Conservation (phyloP, 2,329 filamentous ascomycete species). For the Verticillium nubilum region DNA sequence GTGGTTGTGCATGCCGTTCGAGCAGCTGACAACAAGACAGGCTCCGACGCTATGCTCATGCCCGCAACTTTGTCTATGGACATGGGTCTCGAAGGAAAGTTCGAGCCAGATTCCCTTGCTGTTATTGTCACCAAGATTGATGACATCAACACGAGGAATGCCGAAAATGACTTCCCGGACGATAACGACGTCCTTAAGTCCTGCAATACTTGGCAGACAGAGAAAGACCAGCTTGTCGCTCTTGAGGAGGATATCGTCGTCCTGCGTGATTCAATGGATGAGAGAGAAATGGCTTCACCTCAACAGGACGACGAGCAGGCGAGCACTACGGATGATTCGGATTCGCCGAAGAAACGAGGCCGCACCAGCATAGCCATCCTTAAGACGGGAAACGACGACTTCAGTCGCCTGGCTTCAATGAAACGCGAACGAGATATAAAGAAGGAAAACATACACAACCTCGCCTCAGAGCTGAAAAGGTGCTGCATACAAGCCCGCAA, state of each 20-base stretch:
- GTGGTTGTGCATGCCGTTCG: constrained; percentile 7
- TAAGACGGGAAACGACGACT: not conserved
- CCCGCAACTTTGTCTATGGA: constrained; percentile 5
- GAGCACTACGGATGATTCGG: not conserved
- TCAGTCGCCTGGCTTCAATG: not conserved
- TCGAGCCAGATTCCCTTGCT: constrained; percentile 5
- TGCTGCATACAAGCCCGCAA: constrained; percentile 11
- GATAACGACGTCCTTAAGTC: not conserved
- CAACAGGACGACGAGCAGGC: not conserved
- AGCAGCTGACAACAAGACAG: constrained; percentile 13
- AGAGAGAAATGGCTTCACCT: not conserved
- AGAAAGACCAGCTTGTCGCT: not conserved
- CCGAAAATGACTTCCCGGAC: constrained; percentile 1
- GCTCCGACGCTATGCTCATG: constrained; percentile 6
- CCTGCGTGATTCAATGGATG: not conserved
- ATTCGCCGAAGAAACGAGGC: not conserved
- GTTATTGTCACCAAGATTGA: constrained; percentile 12
- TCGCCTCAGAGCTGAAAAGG: not conserved
- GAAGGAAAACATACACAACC: not conserved
- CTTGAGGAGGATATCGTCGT: not conserved
- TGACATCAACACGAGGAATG: constrained; percentile 5
- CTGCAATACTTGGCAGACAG: not conserved
- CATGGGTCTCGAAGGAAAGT: constrained; percentile 10
- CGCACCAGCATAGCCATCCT: no score
- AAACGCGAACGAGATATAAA: not conserved